Evolutionary conservation across 805 yeast genomes (phyloP).

Genomic region (Wickerhamiella azyma): DNA sequence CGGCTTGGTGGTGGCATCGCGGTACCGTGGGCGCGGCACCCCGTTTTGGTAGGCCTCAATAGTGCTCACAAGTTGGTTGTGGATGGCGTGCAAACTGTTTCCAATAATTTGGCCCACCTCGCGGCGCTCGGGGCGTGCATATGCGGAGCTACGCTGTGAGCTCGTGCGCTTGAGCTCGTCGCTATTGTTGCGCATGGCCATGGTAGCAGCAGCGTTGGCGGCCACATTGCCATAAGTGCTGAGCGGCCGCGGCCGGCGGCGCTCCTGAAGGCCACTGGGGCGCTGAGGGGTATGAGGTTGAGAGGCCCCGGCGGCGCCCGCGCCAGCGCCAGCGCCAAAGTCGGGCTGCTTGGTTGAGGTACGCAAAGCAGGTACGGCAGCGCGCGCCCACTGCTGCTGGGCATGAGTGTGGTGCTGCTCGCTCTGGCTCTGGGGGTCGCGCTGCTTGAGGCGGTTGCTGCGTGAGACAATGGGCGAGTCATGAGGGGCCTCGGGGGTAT

Average conservation of each 20-base stretch:
- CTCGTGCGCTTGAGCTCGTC: not conserved
- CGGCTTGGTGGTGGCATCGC: conserved; percentile 27
- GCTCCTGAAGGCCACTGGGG: not conserved
- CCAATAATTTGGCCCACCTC: conserved; percentile 1
- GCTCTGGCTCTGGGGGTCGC: not conserved
- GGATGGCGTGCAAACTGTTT: not conserved
- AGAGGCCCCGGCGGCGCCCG: no score
- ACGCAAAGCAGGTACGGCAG: conserved; percentile 8
- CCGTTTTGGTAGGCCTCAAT: conserved; percentile 2
- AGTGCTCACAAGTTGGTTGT: not conserved
- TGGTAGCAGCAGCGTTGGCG: conserved; percentile 2
- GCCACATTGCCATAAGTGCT: conserved; percentile 1
- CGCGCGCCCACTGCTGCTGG: conserved; percentile 1
- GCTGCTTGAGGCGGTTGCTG: conserved; percentile 3
- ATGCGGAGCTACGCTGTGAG: not conserved
- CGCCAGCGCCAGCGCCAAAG: not conserved
- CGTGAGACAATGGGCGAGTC: conserved; percentile 22
- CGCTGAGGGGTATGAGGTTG: not conserved
- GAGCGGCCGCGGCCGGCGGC: conserved; percentile 6
- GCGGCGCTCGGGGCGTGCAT: not conserved
- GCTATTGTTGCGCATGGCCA: conserved; percentile 1
- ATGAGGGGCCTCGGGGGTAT: conserved; percentile 6
- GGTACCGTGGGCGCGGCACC: not conserved
- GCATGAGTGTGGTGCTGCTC: no score
- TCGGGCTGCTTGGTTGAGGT: conserved; percentile 8